Evolutionary conservation across 176 grass and related monocot genomes (phyloP).

Genomic region (Phoenix dactylifera): DNA sequence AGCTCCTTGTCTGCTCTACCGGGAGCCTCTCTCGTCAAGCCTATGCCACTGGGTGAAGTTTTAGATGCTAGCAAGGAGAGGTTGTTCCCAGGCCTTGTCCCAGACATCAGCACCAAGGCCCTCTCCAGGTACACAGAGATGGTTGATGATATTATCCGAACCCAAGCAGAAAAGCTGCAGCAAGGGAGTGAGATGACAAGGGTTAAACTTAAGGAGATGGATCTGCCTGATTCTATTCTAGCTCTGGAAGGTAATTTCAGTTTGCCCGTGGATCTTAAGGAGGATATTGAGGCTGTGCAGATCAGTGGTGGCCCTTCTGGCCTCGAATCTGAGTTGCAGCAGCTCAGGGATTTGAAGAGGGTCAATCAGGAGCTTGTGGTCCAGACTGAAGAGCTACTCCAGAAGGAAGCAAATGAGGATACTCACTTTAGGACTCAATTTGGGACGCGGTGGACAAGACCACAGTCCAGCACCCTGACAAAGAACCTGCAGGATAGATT

Average conservation of each 20-base stretch:
- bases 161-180: conserved; percentile 22
- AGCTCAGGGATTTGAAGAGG: conserved; percentile 35
- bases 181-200: conserved; percentile 21
- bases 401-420: conserved; percentile 28
- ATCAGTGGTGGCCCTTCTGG: conserved; percentile 28
- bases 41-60: conserved; percentile 23
- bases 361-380: conserved; percentile 29
- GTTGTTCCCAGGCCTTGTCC: conserved; percentile 28
- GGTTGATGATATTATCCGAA: conserved; percentile 21
- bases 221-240: conserved; percentile 23
- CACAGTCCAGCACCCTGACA: conserved; percentile 21
- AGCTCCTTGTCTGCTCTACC: conserved; percentile 25
- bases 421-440: conserved; percentile 23
- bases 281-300: conserved; percentile 25
- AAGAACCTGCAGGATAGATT: conserved; percentile 27
- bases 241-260: conserved; percentile 28
- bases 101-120: conserved; percentile 20
- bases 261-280: conserved; percentile 21
- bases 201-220: conserved; percentile 31
- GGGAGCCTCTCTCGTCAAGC: conserved; percentile 40
- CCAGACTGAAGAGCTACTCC: conserved; percentile 30
- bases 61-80: conserved; percentile 27
- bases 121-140: conserved; percentile 31
- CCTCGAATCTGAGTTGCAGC: conserved; percentile 26
- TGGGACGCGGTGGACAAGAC: conserved; percentile 20